These are phyloP conservation scores for Monosporozyma unispora DNA, from an alignment of 805 yeast species.

Conservation along the genomic window DNA sequence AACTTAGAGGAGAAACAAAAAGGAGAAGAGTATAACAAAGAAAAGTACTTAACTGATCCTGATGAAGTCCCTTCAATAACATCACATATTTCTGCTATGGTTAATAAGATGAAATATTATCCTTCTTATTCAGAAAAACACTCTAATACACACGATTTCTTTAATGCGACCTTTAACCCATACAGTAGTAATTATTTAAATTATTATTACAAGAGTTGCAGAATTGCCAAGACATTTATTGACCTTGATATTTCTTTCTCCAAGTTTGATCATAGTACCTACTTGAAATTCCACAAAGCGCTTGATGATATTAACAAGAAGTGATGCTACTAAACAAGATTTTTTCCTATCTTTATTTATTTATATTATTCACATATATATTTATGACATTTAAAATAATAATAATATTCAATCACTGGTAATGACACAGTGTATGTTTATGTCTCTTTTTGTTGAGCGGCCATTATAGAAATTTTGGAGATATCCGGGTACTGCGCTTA, in stretches of 20 bases:
- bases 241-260: conserved; percentile 57
- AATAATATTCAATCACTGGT: neutral
- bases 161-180: conserved; percentile 23
- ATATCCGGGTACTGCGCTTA: neutral
- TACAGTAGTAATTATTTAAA: conserved; percentile 36
- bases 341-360: too few species aligned
- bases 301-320: neutral
- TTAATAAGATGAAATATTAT: conserved; percentile 7
- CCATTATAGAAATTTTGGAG: neutral
- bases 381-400: too few species aligned
- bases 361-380: too few species aligned
- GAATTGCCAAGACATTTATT: conserved; percentile 50
- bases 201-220: conserved; percentile 48
- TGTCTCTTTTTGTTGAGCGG: neutral
- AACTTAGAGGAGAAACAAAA: neutral
- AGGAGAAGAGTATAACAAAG: neutral
- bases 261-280: conserved; percentile 43
- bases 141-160: conserved; percentile 17
- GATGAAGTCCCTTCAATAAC: conserved; percentile 21
- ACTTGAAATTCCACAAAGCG: conserved; percentile 30
- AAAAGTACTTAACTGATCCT: neutral
- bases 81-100: conserved; percentile 16
- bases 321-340: too few species aligned
- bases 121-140: conserved; percentile 12
- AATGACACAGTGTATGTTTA: too few species aligned